Conservation (phyloP, 768 basidiomycete species). For the Suillus subaureus region DNA sequence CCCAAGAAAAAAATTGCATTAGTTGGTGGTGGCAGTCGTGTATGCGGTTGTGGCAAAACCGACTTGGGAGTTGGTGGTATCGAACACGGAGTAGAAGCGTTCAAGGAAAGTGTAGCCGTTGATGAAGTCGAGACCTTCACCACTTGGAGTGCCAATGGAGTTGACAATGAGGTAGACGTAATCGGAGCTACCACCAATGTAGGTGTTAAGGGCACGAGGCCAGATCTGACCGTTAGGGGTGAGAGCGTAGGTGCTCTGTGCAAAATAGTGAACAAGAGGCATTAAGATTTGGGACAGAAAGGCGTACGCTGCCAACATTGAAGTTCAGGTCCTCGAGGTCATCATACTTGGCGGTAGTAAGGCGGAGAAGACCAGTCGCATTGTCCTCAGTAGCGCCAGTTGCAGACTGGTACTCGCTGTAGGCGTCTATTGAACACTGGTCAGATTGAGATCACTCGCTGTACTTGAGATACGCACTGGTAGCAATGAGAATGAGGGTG, state of each 20-base stretch:
- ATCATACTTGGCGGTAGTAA: slow-evolving; percentile 53
- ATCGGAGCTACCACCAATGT: slow-evolving; percentile 40
- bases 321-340: slow-evolving; percentile 61
- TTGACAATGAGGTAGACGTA: slow-evolving; percentile 42
- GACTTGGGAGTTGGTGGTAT: slow-evolving; percentile 53
- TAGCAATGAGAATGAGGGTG: slow-evolving; percentile 51
- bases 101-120: slow-evolving; percentile 57
- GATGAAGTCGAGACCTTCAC: slow-evolving; percentile 57
- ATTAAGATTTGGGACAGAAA: background rate
- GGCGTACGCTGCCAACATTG: slow-evolving; percentile 45
- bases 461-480: slow-evolving; percentile 28
- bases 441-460: slow-evolving; percentile 6
- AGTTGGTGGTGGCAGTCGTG: slow-evolving; percentile 36
- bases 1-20: slow-evolving; percentile 3
- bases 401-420: slow-evolving; percentile 41
- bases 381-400: slow-evolving; percentile 44
- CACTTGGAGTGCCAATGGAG: slow-evolving; percentile 41
- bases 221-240: slow-evolving; percentile 47
- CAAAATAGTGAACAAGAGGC: background rate
- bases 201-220: slow-evolving; percentile 45
- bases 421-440: slow-evolving; percentile 33
- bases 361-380: slow-evolving; percentile 49
- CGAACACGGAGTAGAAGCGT: slow-evolving; percentile 69
- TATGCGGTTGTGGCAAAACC: slow-evolving; percentile 31
- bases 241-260: slow-evolving; percentile 37